These are phyloP conservation scores for Eucalyptus virginea DNA, from an alignment of 345 rosid genomes.

Conservation along the genomic window DNA sequence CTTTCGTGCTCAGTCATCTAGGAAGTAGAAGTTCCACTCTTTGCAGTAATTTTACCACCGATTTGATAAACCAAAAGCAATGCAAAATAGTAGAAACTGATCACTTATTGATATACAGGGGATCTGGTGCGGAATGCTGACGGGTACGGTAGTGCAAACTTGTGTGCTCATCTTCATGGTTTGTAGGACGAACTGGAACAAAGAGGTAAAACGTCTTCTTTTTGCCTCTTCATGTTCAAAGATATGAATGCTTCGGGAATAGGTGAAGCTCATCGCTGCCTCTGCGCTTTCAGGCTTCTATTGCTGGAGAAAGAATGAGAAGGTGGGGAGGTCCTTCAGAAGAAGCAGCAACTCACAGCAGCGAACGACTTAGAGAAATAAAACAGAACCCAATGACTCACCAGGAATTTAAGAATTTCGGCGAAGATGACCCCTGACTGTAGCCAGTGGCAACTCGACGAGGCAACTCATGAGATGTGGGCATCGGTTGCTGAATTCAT, in stretches of 20 bases:
- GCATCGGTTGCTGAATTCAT: not conserved
- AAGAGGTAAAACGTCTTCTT: conserved; percentile 19
- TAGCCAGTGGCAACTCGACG: not conserved
- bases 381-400: not conserved
- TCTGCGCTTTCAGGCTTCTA: conserved; percentile 35
- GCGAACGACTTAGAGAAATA: not conserved
- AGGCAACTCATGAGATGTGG: not conserved
- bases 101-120: conserved; percentile 21
- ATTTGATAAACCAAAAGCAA: not conserved
- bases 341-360: not conserved
- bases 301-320: conserved; percentile 49
- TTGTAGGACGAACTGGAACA: conserved; percentile 58
- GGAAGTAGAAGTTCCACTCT: not conserved
- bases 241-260: not conserved
- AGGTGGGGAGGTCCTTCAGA: conserved; percentile 48
- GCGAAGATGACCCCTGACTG: not conserved
- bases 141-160: conserved; percentile 48
- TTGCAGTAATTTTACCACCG: not conserved
- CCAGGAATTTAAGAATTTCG: not conserved
- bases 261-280: not conserved
- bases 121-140: conserved; percentile 63
- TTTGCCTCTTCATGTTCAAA: not conserved
- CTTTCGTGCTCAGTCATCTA: not conserved
- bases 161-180: conserved; percentile 37
- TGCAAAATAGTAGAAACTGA: not conserved